Conservation (phyloP, 2,329 filamentous ascomycete genomes). For the Cucurbitaria berberidis region DNA sequence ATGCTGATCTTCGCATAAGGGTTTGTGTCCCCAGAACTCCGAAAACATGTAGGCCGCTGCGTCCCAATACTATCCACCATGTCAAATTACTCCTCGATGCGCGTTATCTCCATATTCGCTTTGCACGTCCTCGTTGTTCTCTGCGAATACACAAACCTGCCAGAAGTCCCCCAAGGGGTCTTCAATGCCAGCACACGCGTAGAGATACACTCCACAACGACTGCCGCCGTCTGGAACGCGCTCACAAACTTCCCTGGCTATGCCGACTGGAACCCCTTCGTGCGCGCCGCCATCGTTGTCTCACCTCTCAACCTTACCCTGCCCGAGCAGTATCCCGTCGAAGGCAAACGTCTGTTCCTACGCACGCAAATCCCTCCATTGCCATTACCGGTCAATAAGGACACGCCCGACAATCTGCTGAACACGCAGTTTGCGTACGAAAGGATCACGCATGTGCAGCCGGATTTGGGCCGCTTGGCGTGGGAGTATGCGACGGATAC, state of each 20-base stretch:
- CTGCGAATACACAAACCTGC: slow-evolving; percentile 34
- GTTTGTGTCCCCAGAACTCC: background rate
- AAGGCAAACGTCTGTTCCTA: slow-evolving; percentile 30
- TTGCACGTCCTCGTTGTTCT: slow-evolving; percentile 2
- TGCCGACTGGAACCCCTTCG: slow-evolving; percentile 42
- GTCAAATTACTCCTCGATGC: background rate
- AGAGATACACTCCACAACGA: slow-evolving; percentile 30
- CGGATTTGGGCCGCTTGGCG: slow-evolving; percentile 29
- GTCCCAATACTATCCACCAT: background rate
- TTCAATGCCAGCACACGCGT: slow-evolving; percentile 37
- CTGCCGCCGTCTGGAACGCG: slow-evolving; percentile 32
- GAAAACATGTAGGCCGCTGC: background rate
- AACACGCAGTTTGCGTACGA: slow-evolving; percentile 35
- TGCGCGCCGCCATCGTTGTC: slow-evolving; percentile 33
- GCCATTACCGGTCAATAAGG: slow-evolving; percentile 32
- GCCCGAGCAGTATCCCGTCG: slow-evolving; percentile 31
- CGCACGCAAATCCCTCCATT: slow-evolving; percentile 40
- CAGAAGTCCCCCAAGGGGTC: slow-evolving; percentile 30
- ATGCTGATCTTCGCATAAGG: background rate
- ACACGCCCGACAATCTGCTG: slow-evolving; percentile 33
- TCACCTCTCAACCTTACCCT: slow-evolving; percentile 26
- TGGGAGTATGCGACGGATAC: slow-evolving; percentile 27
- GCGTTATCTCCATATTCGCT: slow-evolving; percentile 5
- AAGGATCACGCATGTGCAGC: slow-evolving; percentile 38
- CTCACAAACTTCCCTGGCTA: slow-evolving; percentile 38